These are phyloP conservation scores for Alternaria metachromatica DNA, from an alignment of 2,329 filamentous ascomycete species.

Conservation along the genomic window DNA sequence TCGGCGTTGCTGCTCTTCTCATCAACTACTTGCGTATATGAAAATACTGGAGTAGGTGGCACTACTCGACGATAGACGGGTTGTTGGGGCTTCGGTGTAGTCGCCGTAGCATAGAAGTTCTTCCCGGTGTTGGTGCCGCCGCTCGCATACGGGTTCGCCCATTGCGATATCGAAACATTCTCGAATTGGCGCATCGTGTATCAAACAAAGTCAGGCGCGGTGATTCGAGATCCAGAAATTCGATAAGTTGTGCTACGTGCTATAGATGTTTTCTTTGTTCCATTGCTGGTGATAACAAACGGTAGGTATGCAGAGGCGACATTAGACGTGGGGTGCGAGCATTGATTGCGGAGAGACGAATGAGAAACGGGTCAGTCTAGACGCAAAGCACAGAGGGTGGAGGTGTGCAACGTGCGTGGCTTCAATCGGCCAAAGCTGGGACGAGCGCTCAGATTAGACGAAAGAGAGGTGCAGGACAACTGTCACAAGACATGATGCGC, in stretches of 20 bases:
- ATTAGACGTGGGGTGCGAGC: conserved; percentile 45
- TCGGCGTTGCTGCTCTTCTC: conserved; percentile 20
- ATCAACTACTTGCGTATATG: conserved; percentile 33
- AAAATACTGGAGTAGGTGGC: conserved; percentile 28
- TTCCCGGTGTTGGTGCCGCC: conserved; percentile 22
- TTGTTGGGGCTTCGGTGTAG: conserved; percentile 22
- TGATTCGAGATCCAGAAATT: conserved; percentile 27
- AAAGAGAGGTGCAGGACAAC: conserved; percentile 37
- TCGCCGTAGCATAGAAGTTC: conserved; percentile 21
- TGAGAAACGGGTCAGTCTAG: conserved; percentile 34
- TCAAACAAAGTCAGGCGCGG: conserved; percentile 24
- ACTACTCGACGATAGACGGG: conserved; percentile 35
- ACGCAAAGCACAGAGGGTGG: conserved; percentile 34
- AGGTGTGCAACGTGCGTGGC: conserved; percentile 37
- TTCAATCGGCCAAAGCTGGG: conserved; percentile 31
- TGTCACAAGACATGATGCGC: conserved; percentile 42
- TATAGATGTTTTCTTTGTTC: conserved; percentile 37
- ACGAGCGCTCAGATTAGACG: conserved; percentile 32
- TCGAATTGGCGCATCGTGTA: conserved; percentile 41
- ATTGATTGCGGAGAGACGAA: conserved; percentile 46
- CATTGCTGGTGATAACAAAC: conserved; percentile 41
- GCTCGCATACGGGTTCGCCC: conserved; percentile 39
- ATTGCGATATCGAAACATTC: conserved; percentile 43
- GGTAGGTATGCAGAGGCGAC: conserved; percentile 40
- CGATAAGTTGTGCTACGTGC: conserved; percentile 40